Percentiles rank a stretch among this genome's conserved stretches.
phyloP scores from a whole-genome alignment of 495 filamentous ascomycete genomes.

The Immersiella caudata region DNA sequence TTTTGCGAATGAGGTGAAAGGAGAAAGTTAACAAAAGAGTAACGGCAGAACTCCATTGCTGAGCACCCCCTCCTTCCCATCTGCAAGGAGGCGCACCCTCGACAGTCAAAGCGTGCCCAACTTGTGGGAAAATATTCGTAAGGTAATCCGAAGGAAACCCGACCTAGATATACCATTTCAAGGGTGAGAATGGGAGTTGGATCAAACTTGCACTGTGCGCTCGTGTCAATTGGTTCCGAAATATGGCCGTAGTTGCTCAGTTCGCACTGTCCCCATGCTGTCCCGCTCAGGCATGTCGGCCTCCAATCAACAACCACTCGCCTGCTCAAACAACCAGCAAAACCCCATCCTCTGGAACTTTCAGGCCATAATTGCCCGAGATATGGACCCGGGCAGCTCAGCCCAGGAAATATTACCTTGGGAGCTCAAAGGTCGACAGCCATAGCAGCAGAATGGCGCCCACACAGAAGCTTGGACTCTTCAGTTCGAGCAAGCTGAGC shows the following conservation, averaged over 20 bases:
- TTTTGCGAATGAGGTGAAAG: too few species aligned
- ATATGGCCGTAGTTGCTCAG: neutral
- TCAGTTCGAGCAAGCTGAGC: slow-evolving; percentile 50
- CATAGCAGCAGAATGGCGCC: slow-evolving; percentile 4
- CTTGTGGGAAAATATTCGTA: too few species aligned
- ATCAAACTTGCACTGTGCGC: neutral
- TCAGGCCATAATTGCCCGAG: neutral
- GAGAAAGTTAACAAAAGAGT: too few species aligned
- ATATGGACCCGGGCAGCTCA: slow-evolving; percentile 14
- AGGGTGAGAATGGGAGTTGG: too few species aligned
- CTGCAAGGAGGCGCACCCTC: too few species aligned
- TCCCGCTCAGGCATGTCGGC: neutral
- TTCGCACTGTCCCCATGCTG: neutral
- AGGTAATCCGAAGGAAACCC: too few species aligned
- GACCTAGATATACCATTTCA: too few species aligned
- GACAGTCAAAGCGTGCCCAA: too few species aligned
- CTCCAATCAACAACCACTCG: neutral
- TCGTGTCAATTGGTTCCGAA: neutral
- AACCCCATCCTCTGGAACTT: neutral
- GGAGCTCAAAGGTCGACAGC: neutral
- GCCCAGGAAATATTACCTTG: neutral
- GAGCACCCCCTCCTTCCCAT: too few species aligned
- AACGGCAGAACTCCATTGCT: too few species aligned
- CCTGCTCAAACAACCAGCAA: neutral
- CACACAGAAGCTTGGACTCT: slow-evolving; percentile 36